Base-by-base conservation (phyloP, 1,284 basidiomycete genomes). In the Anthracocystis walkeri region DNA sequence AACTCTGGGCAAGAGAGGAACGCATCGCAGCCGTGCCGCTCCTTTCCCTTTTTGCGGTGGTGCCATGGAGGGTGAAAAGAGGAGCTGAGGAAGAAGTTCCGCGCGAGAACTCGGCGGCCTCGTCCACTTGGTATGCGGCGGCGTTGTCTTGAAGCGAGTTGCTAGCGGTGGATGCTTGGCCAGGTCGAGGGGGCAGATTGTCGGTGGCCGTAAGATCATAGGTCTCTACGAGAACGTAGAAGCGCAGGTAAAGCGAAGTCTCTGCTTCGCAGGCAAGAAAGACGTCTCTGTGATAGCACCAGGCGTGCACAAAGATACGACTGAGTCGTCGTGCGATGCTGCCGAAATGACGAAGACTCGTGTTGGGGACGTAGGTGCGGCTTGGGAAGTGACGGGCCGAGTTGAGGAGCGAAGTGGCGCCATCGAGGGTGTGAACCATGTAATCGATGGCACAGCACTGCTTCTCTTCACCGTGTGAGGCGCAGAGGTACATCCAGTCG, bases 401-500 rank as follows among this genome's bases (percentile, higher is more conserved):
- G 86, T 95, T 95, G 57, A 97, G 89, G n/a, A 97, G 89, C 1
- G 93, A 93, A 0, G 94, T 94, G 6, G 95, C 94, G 74, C 92
- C 94, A 87, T 97, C 95, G 14, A 97, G 88, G 0, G 95, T 96
- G 85, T 98, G 96, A 8, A 95, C 87, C 68, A 96, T 97, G 86
- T 98, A 98, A 87, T 97, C 95, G 62, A 97, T 96, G 1, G 95
- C 96, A 83, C 93, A 95, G 86, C 96, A 99, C 54, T 82, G 75
- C 27, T 79, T 79, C 33, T 82, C 81, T 29, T 84, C 83, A 29
- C 79, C 80, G 79, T 97, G 95, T 0, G 95, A 94, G 31, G 96
- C 95, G 82, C 96, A 99, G 3, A 98, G 88, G 86, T 96, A 98
- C 46, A 94, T 88, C 94, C 95, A 97, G 87, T 97, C 94, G 56